Base-by-base conservation (phyloP, 2,329 filamentous ascomycete genomes). In the Monilinia fructicola region DNA sequence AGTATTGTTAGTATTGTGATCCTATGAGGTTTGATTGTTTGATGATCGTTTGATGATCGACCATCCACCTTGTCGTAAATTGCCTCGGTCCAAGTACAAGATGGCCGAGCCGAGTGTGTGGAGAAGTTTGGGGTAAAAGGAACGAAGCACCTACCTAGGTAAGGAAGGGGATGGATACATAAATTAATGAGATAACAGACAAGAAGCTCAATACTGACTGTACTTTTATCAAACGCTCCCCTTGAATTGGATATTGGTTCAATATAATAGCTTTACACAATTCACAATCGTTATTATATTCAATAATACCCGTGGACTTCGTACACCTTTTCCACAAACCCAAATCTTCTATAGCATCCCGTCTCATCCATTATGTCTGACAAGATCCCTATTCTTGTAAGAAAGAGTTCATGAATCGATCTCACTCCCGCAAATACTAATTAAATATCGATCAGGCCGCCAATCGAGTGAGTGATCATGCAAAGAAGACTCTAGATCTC, bases 401-500 rank as follows among this genome's bases (percentile, higher is more conserved):
- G 78, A 52, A 76, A 73, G 78, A 52, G 70, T 54, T 53, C 65
- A 50, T 52, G 28, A 38, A 35, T 52, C 28, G 42, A 38, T 46
- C 46, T 63, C 50, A 31, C 61, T 48, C 64, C 59, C 54, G 35
- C 28, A 63, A 53, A 67, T 67, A 60, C 69, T 73, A 68, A 73
- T 50, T n/a, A 18, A 35, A 18, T 9, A 44, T n/a, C n/a, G 16
- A n/a, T 16, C 44, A 76, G 76, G 75, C 75, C 23, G 69, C 64
- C 40, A 70, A 72, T 61, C 73, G 84, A 78, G 91, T 97, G 72
- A 96, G 92, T 80, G 92, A 96, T 68, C 84, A 87, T 75, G 93
- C 93, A 63, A 91, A 90, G 81, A 88, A 90, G 83, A 91, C 90
- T 40, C 82, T 97, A 72, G 93, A 97, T 76, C 77, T 92, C 71